A percentile compares a stretch with the other conserved stretches of the same genome.
Evolutionary conservation across 2,329 filamentous ascomycete genomes (phyloP).

Genomic region (Calonectria ilicicola): DNA sequence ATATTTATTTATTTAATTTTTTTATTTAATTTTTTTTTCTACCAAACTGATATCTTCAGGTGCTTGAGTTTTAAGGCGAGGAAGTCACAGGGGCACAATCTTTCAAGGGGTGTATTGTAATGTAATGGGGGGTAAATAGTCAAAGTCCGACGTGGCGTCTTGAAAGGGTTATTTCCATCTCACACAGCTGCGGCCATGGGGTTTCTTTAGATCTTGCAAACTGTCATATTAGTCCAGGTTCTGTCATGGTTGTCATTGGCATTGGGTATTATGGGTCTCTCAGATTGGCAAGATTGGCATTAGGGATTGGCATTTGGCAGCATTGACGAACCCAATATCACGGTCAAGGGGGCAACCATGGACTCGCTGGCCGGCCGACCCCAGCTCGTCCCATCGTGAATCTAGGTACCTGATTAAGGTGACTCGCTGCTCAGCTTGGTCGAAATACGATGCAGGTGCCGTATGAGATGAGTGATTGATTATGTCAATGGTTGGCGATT

Average conservation of each 20-base stretch:
- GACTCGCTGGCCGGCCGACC: background rate
- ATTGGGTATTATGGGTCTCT: slow-evolving; percentile 4
- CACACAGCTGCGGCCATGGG: background rate
- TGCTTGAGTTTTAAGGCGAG: no score
- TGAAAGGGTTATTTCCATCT: background rate
- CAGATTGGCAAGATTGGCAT: background rate
- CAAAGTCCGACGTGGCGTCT: background rate
- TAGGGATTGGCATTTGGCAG: slow-evolving; percentile 12
- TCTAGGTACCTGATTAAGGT: background rate
- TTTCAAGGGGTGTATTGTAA: no score
- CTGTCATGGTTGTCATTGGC: background rate
- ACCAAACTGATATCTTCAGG: no score
- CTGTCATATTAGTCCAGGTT: background rate
- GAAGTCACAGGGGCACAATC: no score
- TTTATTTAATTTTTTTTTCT: no score
- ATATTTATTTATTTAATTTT: no score
- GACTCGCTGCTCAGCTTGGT: background rate
- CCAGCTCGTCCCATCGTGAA: background rate
- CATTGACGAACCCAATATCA: background rate
- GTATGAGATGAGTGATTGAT: background rate
- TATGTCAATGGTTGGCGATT: slow-evolving; percentile 4
- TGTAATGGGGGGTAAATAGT: background rate
- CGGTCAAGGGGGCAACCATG: slow-evolving; percentile 6
- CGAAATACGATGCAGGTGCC: background rate
- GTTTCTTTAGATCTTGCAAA: background rate